Evolutionary conservation across 805 yeast species (phyloP), one percentile per base, ranked within the genome.

Genomic region (Starmerella powellii): DNA sequence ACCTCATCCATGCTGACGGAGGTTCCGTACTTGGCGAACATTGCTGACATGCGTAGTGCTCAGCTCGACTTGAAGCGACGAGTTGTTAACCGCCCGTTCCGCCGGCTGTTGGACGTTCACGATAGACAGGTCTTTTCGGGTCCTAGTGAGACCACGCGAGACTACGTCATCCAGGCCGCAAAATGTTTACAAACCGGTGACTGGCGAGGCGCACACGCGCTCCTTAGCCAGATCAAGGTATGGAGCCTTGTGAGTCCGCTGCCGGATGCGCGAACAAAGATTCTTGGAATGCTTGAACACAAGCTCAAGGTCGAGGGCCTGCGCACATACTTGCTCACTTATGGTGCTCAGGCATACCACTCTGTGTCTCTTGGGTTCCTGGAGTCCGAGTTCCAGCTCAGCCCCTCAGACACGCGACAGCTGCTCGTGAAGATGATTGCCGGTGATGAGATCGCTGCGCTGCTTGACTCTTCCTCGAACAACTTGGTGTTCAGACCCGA

Each of bases 141-240:
- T 34, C 98, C 98, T 37, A 95, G 97, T 41, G 98, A 91, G 66
- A 84, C 87, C 62, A 82, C 93, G 35, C 80, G 93, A 57, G 99
- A 91, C 63, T 83, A 75, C 64, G 79, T 91, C 54, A 78, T 88
- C 72, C 83, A 82, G 62, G 94, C 96, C 37, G 93, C 96, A 32
- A 78, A 78, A 64, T 76, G 84, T 26, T 74, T 91, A 63, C 83
- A 82, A 60, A 73, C 73, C 54, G 95, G 96, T 52, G 84, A 88
- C 59, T 91, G 98, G 97, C 66, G 71, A 49, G 70, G 72, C 54
- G 79, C 94, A 19, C 73, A 76, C 51, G 76, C 75, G 39, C 71
- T 83, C 58, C 73, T 91, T 55, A 68, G 73, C 31, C 70, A 83
- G 21, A 78, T 88, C 61, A 80, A 80, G 67, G 78, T 82, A 55